A percentile compares a stretch with the other conserved stretches of the same genome.
Evolutionary conservation across 208 protist genomes (phyloP).

Genomic region (Phytomonas sp.): DNA sequence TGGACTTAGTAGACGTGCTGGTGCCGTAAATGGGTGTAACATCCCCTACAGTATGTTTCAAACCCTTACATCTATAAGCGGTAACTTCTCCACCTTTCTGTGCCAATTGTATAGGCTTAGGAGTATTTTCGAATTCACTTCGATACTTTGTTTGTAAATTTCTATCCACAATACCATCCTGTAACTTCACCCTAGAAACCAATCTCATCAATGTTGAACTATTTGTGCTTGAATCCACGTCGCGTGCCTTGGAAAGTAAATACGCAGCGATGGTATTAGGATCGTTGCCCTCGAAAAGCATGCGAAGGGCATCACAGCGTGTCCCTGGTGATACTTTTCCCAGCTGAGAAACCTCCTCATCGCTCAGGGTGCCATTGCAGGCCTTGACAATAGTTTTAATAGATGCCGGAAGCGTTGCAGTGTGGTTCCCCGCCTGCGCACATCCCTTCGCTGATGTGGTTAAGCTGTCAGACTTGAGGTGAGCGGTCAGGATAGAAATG

Average conservation of each 20-base stretch:
- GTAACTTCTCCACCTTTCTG: too few species aligned
- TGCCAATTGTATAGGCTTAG: background rate
- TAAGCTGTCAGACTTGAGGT: background rate
- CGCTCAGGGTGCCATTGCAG: conserved; percentile 25
- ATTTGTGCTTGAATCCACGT: background rate
- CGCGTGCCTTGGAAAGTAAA: conserved; percentile 16
- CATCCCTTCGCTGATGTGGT: too few species aligned
- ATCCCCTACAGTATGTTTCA: background rate
- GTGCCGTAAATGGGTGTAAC: background rate
- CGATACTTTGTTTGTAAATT: background rate
- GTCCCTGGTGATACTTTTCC: conserved; percentile 20
- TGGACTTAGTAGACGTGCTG: background rate
- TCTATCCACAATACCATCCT: background rate
- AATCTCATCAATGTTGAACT: background rate
- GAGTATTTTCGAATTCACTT: background rate
- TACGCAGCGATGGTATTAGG: conserved; percentile 34
- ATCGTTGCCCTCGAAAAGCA: conserved; percentile 44
- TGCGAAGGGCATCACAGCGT: conserved; percentile 49
- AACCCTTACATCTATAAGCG: background rate
- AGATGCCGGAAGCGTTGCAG: conserved; percentile 34
- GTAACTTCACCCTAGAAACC: background rate
- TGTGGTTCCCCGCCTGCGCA: background rate
- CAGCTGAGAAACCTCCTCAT: conserved; percentile 23
- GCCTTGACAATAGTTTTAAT: conserved; percentile 47
- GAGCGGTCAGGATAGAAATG: background rate